Conservation (phyloP, 768 basidiomycete genomes). For the Kwoniella botswanensis region DNA sequence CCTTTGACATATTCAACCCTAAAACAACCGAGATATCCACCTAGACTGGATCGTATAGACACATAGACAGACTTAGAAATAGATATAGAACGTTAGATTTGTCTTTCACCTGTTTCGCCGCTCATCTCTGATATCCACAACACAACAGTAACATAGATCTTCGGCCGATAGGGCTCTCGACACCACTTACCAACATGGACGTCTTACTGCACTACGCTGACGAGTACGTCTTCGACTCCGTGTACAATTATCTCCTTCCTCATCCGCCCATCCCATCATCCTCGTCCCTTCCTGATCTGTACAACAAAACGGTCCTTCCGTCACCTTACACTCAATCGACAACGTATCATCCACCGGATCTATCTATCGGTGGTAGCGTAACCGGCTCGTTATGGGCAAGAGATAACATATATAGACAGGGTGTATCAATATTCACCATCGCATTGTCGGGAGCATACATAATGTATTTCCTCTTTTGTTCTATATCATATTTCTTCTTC, state of each 20-base stretch:
- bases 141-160: not conserved
- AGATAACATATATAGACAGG: conserved; percentile 76
- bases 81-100: not conserved
- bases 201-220: conserved; percentile 75
- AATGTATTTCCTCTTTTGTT: conserved; percentile 89
- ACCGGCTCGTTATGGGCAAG: conserved; percentile 62
- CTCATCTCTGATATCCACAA: not conserved
- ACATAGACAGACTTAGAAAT: not conserved
- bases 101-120: not conserved
- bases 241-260: conserved; percentile 79
- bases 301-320: conserved; percentile 34
- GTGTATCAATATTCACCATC: conserved; percentile 71
- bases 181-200: conserved; percentile 68
- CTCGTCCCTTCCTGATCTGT: conserved; percentile 12
- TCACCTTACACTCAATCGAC: conserved; percentile 47
- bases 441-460: conserved; percentile 80
- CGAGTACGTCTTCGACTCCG: conserved; percentile 72
- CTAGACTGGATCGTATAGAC: not conserved
- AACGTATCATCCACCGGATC: conserved; percentile 42
- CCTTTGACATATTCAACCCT: not conserved
- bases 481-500: conserved; percentile 77
- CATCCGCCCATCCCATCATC: conserved; percentile 32
- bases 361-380: not conserved
- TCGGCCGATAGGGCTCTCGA: not conserved
- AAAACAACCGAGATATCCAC: not conserved